Base-by-base conservation (phyloP, 2,329 filamentous ascomycete species). In the Apiospora phragmitis region DNA sequence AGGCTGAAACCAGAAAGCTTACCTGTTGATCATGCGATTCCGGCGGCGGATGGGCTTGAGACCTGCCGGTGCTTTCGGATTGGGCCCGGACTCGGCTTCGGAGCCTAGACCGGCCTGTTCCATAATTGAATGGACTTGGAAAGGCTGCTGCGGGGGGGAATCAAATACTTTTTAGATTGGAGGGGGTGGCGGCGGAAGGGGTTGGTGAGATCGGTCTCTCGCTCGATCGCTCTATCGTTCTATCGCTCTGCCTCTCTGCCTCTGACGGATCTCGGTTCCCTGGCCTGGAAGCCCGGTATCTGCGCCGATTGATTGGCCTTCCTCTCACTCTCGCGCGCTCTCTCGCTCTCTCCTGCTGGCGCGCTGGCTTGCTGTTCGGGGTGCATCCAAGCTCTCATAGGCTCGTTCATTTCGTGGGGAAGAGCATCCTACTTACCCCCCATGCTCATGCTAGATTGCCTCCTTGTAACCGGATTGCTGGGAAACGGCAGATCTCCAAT, bases 1-100 rank as follows among this genome's bases (percentile, higher is more conserved):
- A 62, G 32, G 32, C 55, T 38, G 29, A 67, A 67, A 67, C 65
- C 67, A 70, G 47, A 42, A 41, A 59, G 35, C 49, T 35, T 69
- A 93, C 38, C 89, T 91, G 72, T 88, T 88, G 79, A 93, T 91
- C 84, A 92, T 87, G 76, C 89, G 85, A 83, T 92, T 88, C 73
- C 90, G 85, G 62, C 90, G 84, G 42, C 88, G 85, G 71, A 90
- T 88, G 3, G 84, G 84, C 72, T 82, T 85, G 66, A 76, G 59
- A 65, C 76, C 76, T 70, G 70, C 73, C 51, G 68, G 71, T 42
- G 69, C 71, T 70, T 74, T 74, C 68, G 76, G 74, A 42, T 74
- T 65, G 51, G 72, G 71, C 32, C 73, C 75, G 70, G 72, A 71
- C 35, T 77, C 77, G 42, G 71, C 65, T 68, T 72, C 74, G 72